Conservation (phyloP, 306 rosid genomes). For the Fragaria nilgerrensis region DNA sequence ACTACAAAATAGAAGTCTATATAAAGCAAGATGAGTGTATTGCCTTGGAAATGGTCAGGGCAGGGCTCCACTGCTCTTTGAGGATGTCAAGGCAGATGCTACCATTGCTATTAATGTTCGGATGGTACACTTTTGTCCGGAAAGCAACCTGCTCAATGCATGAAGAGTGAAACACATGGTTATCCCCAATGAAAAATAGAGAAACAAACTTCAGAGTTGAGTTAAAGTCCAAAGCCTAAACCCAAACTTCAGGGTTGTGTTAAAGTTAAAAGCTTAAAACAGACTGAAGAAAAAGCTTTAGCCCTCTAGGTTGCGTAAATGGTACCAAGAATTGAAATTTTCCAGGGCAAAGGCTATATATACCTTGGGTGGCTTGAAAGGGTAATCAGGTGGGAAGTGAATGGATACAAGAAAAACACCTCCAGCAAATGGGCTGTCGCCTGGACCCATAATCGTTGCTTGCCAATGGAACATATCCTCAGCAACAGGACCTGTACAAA, state of each 20-base stretch:
- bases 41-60: constrained; percentile 55
- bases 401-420: constrained; percentile 59
- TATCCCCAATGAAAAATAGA: background rate
- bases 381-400: constrained; percentile 62
- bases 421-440: constrained; percentile 55
- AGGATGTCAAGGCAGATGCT: constrained; percentile 60
- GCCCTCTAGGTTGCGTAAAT: background rate
- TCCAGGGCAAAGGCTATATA: background rate
- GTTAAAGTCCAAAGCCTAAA: background rate
- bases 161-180: background rate
- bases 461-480: constrained; percentile 59
- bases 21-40: background rate
- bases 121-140: constrained; percentile 54
- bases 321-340: background rate
- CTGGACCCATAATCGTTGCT: constrained; percentile 61
- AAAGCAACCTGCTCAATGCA: constrained; percentile 44
- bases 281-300: background rate
- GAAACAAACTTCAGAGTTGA: background rate
- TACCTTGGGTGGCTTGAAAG: constrained; percentile 64
- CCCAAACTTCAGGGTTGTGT: background rate
- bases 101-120: constrained; percentile 54
- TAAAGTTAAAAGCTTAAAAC: background rate
- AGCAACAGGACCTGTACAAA: constrained; percentile 38
- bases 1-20: too few species aligned
- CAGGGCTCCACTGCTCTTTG: constrained; percentile 62